Evolutionary conservation across 306 rosid species (phyloP).

Genomic region (Astragalus membranaceus): DNA sequence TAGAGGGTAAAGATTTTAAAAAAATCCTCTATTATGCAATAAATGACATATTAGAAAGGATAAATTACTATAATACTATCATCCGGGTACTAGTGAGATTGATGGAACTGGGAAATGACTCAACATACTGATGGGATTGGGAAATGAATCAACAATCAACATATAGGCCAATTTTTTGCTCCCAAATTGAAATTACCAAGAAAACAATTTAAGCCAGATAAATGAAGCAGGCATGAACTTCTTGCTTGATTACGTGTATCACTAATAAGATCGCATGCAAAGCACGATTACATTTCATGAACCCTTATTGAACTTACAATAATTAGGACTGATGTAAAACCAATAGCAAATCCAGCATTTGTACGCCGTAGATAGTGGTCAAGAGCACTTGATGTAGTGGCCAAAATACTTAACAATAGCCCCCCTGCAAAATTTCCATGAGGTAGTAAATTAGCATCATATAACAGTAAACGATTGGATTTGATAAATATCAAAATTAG

Average conservation of each 20-base stretch:
- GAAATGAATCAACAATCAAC: conserved; percentile 11
- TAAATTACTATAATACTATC: not conserved
- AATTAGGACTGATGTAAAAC: conserved; percentile 89
- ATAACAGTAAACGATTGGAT: conserved; percentile 1
- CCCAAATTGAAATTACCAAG: not conserved
- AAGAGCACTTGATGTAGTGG: conserved; percentile 81
- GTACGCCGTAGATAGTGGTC: conserved; percentile 81
- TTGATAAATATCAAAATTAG: conserved; percentile 3
- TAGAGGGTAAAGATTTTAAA: not conserved
- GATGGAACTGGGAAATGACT: too few species aligned
- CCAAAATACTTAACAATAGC: conserved; percentile 69
- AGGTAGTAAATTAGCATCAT: conserved; percentile 10
- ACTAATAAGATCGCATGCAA: conserved; percentile 4
- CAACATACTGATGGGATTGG: not conserved
- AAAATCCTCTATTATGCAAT: too few species aligned
- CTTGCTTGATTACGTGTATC: not conserved
- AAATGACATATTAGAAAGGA: not conserved
- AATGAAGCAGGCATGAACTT: conserved; percentile 1
- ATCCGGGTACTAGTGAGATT: not conserved
- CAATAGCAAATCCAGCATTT: conserved; percentile 90
- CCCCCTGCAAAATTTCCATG: conserved; percentile 62
- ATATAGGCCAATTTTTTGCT: not conserved
- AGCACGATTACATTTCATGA: conserved; percentile 7
- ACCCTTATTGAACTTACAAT: conserved; percentile 57
- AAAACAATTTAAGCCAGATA: conserved; percentile 2